Evolutionary conservation across 2,329 filamentous ascomycete genomes (phyloP).

Genomic region (Aspergillus flavus): DNA sequence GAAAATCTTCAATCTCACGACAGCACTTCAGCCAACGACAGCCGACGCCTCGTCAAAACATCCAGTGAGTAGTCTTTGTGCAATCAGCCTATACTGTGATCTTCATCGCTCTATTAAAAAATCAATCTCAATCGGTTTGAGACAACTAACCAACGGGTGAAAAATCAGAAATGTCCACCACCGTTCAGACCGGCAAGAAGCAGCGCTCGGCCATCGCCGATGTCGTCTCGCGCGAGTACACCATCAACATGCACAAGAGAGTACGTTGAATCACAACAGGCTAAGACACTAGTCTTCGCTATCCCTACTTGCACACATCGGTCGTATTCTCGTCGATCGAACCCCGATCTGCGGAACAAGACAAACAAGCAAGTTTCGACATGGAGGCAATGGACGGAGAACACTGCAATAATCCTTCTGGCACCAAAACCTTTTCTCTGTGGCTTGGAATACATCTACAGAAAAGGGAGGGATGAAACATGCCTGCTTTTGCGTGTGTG

Average conservation of each 20-base stretch:
- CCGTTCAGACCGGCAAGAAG: constrained; percentile 69
- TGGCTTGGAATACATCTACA: neutral
- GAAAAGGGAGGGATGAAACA: neutral
- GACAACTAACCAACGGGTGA: neutral
- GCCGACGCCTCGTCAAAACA: constrained; percentile 36
- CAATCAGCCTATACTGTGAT: neutral
- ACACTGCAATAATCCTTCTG: constrained; percentile 17
- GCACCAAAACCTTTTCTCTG: neutral
- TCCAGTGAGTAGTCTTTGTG: constrained; percentile 35
- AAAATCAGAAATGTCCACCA: constrained; percentile 64
- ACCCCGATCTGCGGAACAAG: constrained; percentile 19
- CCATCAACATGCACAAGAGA: constrained; percentile 99
- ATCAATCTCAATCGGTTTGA: neutral
- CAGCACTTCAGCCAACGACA: constrained; percentile 37
- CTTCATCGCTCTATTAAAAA: neutral
- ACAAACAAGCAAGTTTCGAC: constrained; percentile 19
- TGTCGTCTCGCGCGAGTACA: constrained; percentile 99
- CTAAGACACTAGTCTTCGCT: neutral
- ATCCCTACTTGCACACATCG: constrained; percentile 15
- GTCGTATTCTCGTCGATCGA: constrained; percentile 9
- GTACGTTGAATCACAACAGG: constrained; percentile 62
- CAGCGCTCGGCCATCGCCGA: constrained; percentile 94
- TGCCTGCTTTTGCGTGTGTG: constrained; percentile 2
- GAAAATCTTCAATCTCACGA: constrained; percentile 26
- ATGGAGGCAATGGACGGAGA: constrained; percentile 38